Conservation (phyloP, 2,329 filamentous ascomycete species). For the Aspergillus tubingensis region DNA sequence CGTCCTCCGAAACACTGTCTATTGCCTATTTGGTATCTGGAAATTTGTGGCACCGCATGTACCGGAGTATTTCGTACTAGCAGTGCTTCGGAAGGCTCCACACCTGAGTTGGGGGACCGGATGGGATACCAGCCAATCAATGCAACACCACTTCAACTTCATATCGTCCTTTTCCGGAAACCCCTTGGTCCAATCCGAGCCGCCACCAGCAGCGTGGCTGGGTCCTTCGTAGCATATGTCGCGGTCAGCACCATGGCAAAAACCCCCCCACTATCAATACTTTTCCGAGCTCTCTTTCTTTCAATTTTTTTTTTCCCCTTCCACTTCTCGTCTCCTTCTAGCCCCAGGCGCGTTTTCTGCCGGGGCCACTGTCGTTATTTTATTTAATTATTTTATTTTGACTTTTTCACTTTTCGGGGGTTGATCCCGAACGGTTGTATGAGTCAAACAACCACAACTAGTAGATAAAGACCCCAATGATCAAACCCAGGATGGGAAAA, state of each 20-base stretch:
- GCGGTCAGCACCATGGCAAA: slow-evolving; percentile 3
- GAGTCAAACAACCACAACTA: neutral
- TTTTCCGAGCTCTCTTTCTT: neutral
- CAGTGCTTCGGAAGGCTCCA: neutral
- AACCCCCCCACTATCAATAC: slow-evolving; percentile 10
- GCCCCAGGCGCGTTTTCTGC: neutral
- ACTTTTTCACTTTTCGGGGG: neutral
- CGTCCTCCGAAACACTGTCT: neutral
- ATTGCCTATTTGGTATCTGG: neutral
- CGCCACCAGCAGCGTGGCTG: slow-evolving; percentile 1
- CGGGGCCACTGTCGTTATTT: no score
- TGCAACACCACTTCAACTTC: slow-evolving; percentile 14
- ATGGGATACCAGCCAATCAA: slow-evolving; percentile 30
- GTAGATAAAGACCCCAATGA: no score
- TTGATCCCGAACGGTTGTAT: neutral
- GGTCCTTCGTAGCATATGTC: neutral
- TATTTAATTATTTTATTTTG: neutral
- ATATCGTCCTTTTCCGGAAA: slow-evolving; percentile 17
- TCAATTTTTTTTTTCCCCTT: neutral
- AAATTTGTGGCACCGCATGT: neutral
- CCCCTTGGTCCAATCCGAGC: neutral
- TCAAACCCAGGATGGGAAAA: neutral
- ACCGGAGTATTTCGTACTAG: slow-evolving; percentile 1
- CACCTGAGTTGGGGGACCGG: slow-evolving; percentile 13
- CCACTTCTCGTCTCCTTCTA: neutral